Conservation (phyloP, 1,284 basidiomycete genomes). For the Lentinus polychrous region DNA sequence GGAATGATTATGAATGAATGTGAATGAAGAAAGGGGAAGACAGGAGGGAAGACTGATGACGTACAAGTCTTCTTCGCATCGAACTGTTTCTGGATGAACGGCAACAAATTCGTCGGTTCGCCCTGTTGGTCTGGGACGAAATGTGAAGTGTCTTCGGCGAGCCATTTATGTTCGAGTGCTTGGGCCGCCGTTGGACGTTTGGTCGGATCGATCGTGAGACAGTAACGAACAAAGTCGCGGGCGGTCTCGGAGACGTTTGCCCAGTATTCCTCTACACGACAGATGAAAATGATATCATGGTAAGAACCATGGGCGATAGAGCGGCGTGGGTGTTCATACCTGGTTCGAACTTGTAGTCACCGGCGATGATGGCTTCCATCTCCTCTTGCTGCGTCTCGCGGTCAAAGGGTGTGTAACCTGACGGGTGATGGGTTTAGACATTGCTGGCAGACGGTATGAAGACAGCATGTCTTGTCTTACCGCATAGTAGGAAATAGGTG, state of each 20-base stretch:
- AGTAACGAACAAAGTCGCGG: conserved; percentile 73
- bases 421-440: background rate
- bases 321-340: conserved; percentile 24
- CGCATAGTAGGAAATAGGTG: conserved; percentile 91
- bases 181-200: conserved; percentile 72
- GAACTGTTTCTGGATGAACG: conserved; percentile 84
- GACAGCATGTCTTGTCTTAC: conserved; percentile 11
- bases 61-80: conserved; percentile 82
- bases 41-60: conserved; percentile 24
- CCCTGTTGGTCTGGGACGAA: conserved; percentile 66
- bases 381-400: conserved; percentile 82
- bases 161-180: conserved; percentile 76
- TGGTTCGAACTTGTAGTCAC: conserved; percentile 90
- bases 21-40: conserved; percentile 1
- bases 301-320: background rate
- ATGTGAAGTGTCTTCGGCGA: conserved; percentile 59
- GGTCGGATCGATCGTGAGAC: conserved; percentile 78
- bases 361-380: conserved; percentile 90
- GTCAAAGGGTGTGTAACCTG: conserved; percentile 89
- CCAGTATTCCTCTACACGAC: conserved; percentile 69
- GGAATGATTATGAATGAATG: background rate
- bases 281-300: conserved; percentile 3
- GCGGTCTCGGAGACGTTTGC: conserved; percentile 76
- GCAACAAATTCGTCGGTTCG: conserved; percentile 75
- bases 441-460: background rate